Evolutionary conservation across 2,329 filamentous ascomycete genomes (phyloP).

Genomic region (Graphiopsis chlorocephala): DNA sequence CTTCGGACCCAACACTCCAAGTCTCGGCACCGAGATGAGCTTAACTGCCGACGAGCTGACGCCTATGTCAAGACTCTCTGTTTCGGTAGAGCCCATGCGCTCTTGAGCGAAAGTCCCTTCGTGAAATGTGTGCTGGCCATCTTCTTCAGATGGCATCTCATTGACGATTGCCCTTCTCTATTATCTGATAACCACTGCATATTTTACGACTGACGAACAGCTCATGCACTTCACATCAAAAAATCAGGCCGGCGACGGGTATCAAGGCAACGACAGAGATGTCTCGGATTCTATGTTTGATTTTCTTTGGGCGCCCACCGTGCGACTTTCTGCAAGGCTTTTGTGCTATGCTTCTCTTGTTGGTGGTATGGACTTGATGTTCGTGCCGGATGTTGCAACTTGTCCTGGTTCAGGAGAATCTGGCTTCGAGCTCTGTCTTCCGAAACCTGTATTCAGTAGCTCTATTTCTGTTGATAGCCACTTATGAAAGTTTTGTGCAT

Average conservation of each 20-base stretch:
- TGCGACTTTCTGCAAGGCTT: background rate
- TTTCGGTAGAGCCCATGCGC: constrained; percentile 11
- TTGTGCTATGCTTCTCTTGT: background rate
- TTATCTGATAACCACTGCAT: background rate
- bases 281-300: background rate
- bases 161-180: background rate
- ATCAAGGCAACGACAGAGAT: background rate
- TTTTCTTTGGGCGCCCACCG: background rate
- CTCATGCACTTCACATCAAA: background rate
- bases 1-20: constrained; percentile 29
- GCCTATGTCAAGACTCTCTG: background rate
- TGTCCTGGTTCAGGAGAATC: background rate
- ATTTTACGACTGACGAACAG: background rate
- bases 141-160: background rate
- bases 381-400: too few species aligned
- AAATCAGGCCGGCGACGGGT: constrained; percentile 4
- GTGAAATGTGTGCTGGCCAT: background rate
- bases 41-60: constrained; percentile 26
- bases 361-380: background rate
- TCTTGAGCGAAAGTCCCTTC: background rate
- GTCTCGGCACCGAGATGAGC: constrained; percentile 29
- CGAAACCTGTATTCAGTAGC: background rate
- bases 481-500: background rate
- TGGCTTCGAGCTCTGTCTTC: background rate
- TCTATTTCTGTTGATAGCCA: background rate